phyloP scores from a whole-genome alignment of 1,284 basidiomycete genomes.

The Sporisorium graminicola region DNA sequence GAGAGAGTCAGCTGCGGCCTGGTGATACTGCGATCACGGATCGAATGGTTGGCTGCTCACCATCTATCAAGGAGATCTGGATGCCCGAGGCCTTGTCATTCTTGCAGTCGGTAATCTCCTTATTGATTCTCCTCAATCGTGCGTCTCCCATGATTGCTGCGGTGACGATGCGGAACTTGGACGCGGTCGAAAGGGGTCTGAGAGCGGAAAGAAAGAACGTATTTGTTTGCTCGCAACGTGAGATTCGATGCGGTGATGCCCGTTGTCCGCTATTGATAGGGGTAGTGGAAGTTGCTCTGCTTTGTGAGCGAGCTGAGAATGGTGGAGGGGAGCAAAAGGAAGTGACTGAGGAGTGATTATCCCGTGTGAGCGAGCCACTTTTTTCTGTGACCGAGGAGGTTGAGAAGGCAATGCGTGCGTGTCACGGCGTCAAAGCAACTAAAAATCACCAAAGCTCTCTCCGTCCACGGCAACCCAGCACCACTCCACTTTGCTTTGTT shows the following conservation, averaged over 20 bases:
- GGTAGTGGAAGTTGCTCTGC: background rate
- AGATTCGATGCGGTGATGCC: background rate
- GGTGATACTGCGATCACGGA: background rate
- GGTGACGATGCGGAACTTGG: background rate
- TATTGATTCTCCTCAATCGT: conserved; percentile 86
- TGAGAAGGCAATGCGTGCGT: conserved; percentile 10
- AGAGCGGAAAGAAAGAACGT: background rate
- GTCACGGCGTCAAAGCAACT: conserved; percentile 9
- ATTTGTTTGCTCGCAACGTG: background rate
- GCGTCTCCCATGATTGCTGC: conserved; percentile 76
- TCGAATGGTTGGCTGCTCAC: conserved; percentile 28
- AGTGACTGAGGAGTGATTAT: conserved; percentile 15
- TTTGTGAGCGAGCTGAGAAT: background rate
- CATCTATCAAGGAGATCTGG: conserved; percentile 83
- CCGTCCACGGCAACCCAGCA: conserved; percentile 17
- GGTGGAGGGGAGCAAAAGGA: background rate
- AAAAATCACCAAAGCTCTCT: conserved; percentile 21
- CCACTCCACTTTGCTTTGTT: conserved; percentile 6
- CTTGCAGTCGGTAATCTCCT: conserved; percentile 86
- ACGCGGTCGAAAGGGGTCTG: background rate
- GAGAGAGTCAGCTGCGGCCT: conserved; percentile 5
- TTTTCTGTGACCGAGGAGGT: background rate
- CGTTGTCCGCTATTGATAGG: background rate
- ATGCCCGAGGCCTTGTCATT: conserved; percentile 90
- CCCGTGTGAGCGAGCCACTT: background rate